Evolutionary conservation across 805 yeast species (phyloP).

Genomic region (Candida piceae): DNA sequence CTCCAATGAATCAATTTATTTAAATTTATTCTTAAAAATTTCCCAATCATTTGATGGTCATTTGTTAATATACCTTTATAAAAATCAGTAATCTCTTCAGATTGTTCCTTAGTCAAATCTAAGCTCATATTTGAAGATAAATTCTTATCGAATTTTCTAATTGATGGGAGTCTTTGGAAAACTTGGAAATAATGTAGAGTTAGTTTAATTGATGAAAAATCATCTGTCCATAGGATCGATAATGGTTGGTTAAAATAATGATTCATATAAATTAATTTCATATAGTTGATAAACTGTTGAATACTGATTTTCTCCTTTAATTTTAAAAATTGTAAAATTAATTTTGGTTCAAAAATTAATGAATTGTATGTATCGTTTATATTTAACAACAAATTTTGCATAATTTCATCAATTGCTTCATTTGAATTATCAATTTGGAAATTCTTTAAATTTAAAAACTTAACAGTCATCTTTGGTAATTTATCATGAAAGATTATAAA

Average conservation of each 20-base stretch:
- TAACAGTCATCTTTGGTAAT: conserved; percentile 22
- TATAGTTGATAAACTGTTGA: conserved; percentile 24
- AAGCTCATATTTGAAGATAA: conserved; percentile 1
- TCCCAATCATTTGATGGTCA: conserved; percentile 18
- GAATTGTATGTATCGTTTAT: conserved; percentile 28
- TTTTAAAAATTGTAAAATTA: conserved; percentile 25
- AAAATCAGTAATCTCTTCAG: conserved; percentile 13
- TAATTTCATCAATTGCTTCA: conserved; percentile 26
- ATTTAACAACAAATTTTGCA: conserved; percentile 29
- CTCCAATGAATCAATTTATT: conserved; percentile 28
- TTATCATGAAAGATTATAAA: conserved; percentile 31
- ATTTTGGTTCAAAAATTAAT: conserved; percentile 28
- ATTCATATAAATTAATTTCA: conserved; percentile 30
- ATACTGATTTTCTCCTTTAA: conserved; percentile 25
- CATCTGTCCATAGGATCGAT: conserved; percentile 29
- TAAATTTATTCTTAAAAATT: conserved; percentile 19
- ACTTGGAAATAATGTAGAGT: conserved; percentile 21
- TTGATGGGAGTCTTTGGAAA: conserved; percentile 26
- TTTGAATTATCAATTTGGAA: conserved; percentile 29
- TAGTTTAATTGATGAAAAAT: conserved; percentile 20
- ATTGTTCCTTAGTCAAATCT: neutral
- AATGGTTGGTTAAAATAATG: conserved; percentile 32
- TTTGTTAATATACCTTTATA: conserved; percentile 17
- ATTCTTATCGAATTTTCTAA: conserved; percentile 14
- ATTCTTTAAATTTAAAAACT: conserved; percentile 18